Evolutionary conservation across 208 protist species (phyloP).

Genomic region (Leishmania lainsoni): DNA sequence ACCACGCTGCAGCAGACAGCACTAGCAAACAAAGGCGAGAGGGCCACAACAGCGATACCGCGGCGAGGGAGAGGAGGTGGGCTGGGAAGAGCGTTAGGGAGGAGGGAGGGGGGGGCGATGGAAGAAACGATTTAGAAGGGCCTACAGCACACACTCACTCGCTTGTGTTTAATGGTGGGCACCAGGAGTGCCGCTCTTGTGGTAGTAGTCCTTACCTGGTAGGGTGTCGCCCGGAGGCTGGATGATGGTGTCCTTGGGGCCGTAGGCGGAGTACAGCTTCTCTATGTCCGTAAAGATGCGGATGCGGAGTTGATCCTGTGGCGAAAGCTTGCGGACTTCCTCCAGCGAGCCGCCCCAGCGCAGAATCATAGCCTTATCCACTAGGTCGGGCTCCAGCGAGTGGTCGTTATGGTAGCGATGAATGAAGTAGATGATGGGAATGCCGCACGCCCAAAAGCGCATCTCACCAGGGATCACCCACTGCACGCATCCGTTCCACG

Average conservation of each 20-base stretch:
- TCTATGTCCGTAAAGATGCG: slow-evolving; percentile 79
- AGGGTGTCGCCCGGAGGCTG: slow-evolving; percentile 73
- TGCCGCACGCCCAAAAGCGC: slow-evolving; percentile 68
- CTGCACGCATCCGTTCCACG: slow-evolving; percentile 74
- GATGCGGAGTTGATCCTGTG: slow-evolving; percentile 86
- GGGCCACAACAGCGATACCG: background rate
- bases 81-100: background rate
- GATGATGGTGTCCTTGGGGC: slow-evolving; percentile 80
- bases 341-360: slow-evolving; percentile 87
- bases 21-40: background rate
- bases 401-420: slow-evolving; percentile 90
- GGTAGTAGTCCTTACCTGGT: slow-evolving; percentile 84
- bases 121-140: background rate
- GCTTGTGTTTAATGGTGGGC: slow-evolving; percentile 31
- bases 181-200: slow-evolving; percentile 28
- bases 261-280: slow-evolving; percentile 86
- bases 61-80: background rate
- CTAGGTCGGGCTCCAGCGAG: slow-evolving; percentile 65
- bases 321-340: slow-evolving; percentile 78
- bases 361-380: slow-evolving; percentile 84
- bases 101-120: background rate
- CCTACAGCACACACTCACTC: background rate
- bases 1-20: background rate
- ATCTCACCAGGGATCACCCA: slow-evolving; percentile 81
- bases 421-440: slow-evolving; percentile 81